Conservation (phyloP, 768 basidiomycete genomes). For the Xanthoconium stramineum region DNA sequence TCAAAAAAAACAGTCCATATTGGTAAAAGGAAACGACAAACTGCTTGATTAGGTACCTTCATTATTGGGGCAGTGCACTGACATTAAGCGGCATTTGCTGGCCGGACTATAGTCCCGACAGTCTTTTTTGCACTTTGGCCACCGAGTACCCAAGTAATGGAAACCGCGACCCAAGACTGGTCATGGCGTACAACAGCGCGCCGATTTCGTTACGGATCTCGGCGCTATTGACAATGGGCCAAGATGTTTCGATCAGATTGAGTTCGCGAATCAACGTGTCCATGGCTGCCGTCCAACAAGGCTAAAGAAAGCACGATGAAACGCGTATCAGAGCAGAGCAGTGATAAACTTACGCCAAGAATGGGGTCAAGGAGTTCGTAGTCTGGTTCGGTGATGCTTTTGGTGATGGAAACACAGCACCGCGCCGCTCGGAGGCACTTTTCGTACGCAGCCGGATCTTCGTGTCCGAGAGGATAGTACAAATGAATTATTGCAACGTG, state of each 20-base stretch:
- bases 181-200: slow-evolving; percentile 62
- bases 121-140: slow-evolving; percentile 31
- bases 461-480: slow-evolving; percentile 57
- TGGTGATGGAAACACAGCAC: slow-evolving; percentile 55
- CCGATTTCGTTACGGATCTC: slow-evolving; percentile 63
- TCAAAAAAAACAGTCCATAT: slow-evolving; percentile 15
- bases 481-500: slow-evolving; percentile 66
- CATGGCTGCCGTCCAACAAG: slow-evolving; percentile 69
- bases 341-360: slow-evolving; percentile 55
- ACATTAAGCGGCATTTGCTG: slow-evolving; percentile 4
- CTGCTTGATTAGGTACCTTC: background rate
- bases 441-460: slow-evolving; percentile 58
- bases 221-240: slow-evolving; percentile 54
- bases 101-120: slow-evolving; percentile 26
- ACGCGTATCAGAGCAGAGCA: background rate
- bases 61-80: background rate
- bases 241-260: slow-evolving; percentile 58
- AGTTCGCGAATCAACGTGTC: slow-evolving; percentile 67
- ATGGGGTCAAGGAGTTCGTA: slow-evolving; percentile 75
- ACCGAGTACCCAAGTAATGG: slow-evolving; percentile 47
- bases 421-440: slow-evolving; percentile 67
- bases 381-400: slow-evolving; percentile 60
- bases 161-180: slow-evolving; percentile 54
- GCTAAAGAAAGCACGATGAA: slow-evolving; percentile 36
- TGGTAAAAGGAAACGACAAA: background rate